Conservation (phyloP, 305 asterid genomes). For the Lippia alba region DNA sequence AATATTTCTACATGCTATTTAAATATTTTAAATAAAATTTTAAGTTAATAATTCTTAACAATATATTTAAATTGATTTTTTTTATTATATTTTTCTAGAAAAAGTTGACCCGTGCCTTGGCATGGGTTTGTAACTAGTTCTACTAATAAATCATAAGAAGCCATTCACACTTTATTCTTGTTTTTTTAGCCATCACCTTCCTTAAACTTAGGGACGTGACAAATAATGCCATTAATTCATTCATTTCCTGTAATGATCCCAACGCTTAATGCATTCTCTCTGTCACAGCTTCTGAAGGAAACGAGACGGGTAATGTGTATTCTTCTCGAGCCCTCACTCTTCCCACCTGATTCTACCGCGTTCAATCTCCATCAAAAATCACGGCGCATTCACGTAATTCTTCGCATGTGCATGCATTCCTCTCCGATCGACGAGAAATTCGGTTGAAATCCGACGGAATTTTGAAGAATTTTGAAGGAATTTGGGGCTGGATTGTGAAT, state of each 20-base stretch:
- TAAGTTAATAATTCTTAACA: too few species aligned
- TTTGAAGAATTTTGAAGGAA: neutral
- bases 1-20: too few species aligned
- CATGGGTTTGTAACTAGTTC: too few species aligned
- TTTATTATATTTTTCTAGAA: too few species aligned
- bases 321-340: neutral
- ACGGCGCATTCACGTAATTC: neutral
- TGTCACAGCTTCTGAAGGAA: neutral
- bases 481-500: constrained; percentile 33
- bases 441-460: constrained; percentile 6
- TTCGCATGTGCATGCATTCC: constrained; percentile 9
- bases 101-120: too few species aligned
- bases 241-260: neutral
- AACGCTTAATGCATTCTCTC: neutral
- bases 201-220: neutral
- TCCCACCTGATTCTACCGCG: neutral
- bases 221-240: neutral
- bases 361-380: neutral
- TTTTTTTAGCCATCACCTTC: neutral
- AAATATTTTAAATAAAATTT: too few species aligned
- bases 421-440: constrained; percentile 4
- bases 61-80: too few species aligned
- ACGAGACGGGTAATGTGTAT: neutral
- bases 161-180: too few species aligned
- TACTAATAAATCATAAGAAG: too few species aligned